Conservation (phyloP, 768 basidiomycete genomes). For the Gelatoporia subvermispora region DNA sequence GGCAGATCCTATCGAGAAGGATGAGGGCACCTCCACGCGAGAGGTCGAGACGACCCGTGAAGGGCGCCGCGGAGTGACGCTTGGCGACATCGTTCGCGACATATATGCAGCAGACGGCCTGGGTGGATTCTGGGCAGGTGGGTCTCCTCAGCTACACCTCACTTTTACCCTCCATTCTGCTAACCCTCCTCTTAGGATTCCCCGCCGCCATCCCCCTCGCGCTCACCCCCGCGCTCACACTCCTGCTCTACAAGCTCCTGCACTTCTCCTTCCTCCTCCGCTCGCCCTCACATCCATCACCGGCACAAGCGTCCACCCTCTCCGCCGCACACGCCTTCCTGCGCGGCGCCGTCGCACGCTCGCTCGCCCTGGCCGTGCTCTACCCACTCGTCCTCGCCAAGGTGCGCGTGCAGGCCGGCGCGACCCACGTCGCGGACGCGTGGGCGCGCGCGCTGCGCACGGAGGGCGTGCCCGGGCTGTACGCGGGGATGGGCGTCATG, state of each 20-base stretch:
- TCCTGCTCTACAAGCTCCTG: constrained; percentile 49
- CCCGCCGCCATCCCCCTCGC: constrained; percentile 43
- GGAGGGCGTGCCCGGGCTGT: constrained; percentile 30
- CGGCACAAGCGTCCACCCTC: constrained; percentile 26
- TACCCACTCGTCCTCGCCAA: constrained; percentile 62
- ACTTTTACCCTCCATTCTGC: background rate
- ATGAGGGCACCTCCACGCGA: constrained; percentile 6
- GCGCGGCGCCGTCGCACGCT: constrained; percentile 51
- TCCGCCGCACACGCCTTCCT: constrained; percentile 45
- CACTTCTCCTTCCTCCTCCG: constrained; percentile 30
- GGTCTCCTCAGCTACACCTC: background rate
- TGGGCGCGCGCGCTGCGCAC: constrained; percentile 10
- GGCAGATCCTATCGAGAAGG: constrained; percentile 15
- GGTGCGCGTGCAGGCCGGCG: constrained; percentile 40
- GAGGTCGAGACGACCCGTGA: background rate
- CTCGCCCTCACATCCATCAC: constrained; percentile 16
- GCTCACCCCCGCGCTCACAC: constrained; percentile 54
- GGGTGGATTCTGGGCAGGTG: constrained; percentile 54
- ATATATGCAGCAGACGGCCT: constrained; percentile 48
- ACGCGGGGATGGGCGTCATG: constrained; percentile 49
- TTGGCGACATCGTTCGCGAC: constrained; percentile 27
- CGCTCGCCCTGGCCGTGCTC: constrained; percentile 41
- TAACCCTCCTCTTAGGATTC: constrained; percentile 36
- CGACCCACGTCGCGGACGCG: constrained; percentile 17
- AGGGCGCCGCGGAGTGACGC: constrained; percentile 1